These are phyloP conservation scores for Salix caprea DNA, from an alignment of 345 rosid species.

Conservation along the genomic window DNA sequence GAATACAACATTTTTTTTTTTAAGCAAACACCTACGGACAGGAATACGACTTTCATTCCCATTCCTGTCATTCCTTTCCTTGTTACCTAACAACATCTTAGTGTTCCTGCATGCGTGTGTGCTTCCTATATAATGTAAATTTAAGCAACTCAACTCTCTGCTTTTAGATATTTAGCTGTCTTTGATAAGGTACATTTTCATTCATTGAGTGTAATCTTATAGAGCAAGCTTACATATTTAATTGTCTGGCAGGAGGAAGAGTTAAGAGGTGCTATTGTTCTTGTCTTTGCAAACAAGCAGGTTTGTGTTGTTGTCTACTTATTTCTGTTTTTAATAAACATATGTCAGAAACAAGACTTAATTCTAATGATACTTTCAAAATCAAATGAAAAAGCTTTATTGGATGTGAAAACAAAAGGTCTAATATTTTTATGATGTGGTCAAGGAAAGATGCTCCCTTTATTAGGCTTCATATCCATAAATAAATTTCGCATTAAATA, in stretches of 20 bases:
- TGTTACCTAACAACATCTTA: too few species aligned
- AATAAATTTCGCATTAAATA: neutral
- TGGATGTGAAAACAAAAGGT: neutral
- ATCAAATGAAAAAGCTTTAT: neutral
- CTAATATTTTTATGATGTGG: neutral
- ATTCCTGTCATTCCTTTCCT: too few species aligned
- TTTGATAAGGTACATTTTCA: neutral
- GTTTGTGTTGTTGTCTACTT: constrained; percentile 18
- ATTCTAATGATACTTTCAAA: neutral
- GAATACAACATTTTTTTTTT: too few species aligned
- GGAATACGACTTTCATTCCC: too few species aligned
- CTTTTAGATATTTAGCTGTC: neutral
- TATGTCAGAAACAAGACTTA: neutral
- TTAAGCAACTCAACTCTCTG: too few species aligned
- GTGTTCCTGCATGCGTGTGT: too few species aligned
- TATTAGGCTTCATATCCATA: neutral
- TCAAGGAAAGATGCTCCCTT: neutral
- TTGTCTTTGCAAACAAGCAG: constrained; percentile 61
- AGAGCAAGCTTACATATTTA: neutral
- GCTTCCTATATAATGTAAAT: too few species aligned
- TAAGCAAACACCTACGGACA: too few species aligned
- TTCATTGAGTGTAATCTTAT: neutral
- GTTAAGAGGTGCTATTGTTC: constrained; percentile 48
- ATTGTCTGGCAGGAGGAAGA: constrained; percentile 43
- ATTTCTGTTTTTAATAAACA: neutral